Evolutionary conservation across 352 stramenopile species (phyloP), one percentile per base, ranked within the genome.

Genomic region (Phytophthora niederhauseri): DNA sequence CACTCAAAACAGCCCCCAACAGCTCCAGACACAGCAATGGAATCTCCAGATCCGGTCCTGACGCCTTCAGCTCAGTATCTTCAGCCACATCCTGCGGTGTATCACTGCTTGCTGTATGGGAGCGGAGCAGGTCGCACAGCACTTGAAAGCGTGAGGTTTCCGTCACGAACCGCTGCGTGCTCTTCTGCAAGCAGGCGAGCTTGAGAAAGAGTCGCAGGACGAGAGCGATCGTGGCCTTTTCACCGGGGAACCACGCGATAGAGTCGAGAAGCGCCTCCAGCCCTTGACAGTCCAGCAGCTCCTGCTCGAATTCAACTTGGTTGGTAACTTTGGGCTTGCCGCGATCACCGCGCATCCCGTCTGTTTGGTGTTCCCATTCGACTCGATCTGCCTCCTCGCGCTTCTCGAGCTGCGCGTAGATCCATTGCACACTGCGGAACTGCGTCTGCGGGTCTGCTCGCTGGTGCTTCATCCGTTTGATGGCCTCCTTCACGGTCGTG

Each of bases 391-490:
- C 61, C 7, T 53, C 58, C 9, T 76, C 60, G 8, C 46, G 20
- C 6, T 71, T 76, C 22, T 89, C 76, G 8, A 89, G 41, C 54
- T 87, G 72, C 11, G 75, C 48, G 14, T 67, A 74, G 24, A 92
- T 81, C 84, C 84, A 92, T 53, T 87, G 76, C 2, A 91, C 48
- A 49, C 73, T 80, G 6, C 72, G 68, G 7, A 80, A 66, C 28
- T 85, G 73, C 0, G 71, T 62, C 2, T 70, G 48, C 6, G 58
- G 17, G 28, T 90, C 77, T 1, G 17, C 24, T 12, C 17, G 49
- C n/a, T 77, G 67, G 30, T 78, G 61, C 19, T 24, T 36, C 71
- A 92, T 78, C 4, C 64, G 61, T 17, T 74, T 75, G 45, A 86
- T 64, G 24, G 84, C 82, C 15, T 92, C 84, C 11, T 64, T 57